These are phyloP conservation scores for Sarocladiaceae sp. DNA, from an alignment of 2,329 filamentous ascomycete genomes.

Conservation along the genomic window DNA sequence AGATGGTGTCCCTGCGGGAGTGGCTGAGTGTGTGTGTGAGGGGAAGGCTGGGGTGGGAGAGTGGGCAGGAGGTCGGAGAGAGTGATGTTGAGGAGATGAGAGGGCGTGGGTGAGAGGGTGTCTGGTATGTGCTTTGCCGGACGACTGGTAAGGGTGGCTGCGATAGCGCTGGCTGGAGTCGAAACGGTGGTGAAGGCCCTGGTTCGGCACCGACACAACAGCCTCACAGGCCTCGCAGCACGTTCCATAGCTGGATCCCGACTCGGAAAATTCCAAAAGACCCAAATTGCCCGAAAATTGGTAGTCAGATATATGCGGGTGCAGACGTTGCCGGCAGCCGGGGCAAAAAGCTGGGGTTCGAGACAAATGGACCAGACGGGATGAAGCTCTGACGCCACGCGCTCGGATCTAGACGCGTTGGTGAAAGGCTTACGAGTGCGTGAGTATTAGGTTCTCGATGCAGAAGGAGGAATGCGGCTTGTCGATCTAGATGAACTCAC, in stretches of 20 bases:
- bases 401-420: background rate
- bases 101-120: constrained; percentile 52
- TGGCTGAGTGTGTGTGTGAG: constrained; percentile 16
- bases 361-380: no score
- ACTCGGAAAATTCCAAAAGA: no score
- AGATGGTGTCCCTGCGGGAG: constrained; percentile 73
- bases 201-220: background rate
- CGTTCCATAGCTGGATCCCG: background rate
- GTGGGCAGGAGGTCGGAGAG: constrained; percentile 50
- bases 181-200: background rate
- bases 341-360: background rate
- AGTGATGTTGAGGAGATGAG: constrained; percentile 60
- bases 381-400: background rate
- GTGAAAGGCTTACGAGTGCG: background rate
- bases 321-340: background rate
- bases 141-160: constrained; percentile 17
- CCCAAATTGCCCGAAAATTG: no score
- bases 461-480: no score
- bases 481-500: background rate
- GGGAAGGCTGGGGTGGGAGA: constrained; percentile 10
- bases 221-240: background rate
- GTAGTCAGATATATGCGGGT: background rate
- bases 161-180: constrained; percentile 5
- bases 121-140: constrained; percentile 36
- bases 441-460: background rate